A percentile compares a stretch with the other conserved stretches of the same genome.
Evolutionary conservation across 805 yeast genomes (phyloP).

Genomic region (Blastobotrys terrestris): DNA sequence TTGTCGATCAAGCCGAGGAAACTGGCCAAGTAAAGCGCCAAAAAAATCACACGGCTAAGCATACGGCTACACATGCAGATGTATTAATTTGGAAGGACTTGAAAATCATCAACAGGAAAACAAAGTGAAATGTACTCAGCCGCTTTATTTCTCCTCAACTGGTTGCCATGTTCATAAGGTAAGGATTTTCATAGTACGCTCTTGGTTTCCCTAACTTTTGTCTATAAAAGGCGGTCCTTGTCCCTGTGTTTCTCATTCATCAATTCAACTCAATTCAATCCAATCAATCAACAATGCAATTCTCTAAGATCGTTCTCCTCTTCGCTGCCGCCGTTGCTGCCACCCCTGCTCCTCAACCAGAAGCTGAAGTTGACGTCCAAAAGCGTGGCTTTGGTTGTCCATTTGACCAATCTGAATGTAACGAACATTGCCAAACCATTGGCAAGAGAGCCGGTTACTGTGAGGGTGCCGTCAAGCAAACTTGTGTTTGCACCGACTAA

Average conservation of each 20-base stretch:
- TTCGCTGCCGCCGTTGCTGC: neutral
- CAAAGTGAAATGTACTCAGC: neutral
- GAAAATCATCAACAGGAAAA: neutral
- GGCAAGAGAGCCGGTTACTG: neutral
- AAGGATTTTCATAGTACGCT: neutral
- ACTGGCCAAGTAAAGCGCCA: neutral
- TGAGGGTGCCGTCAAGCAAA: neutral
- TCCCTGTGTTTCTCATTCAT: too few species aligned
- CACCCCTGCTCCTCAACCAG: neutral
- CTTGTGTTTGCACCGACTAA: neutral
- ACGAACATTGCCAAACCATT: neutral
- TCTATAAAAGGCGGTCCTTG: neutral
- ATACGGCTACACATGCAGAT: neutral
- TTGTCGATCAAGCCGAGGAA: neutral
- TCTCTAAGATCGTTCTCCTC: neutral
- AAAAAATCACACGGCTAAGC: neutral
- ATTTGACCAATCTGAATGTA: neutral
- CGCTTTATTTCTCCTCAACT: neutral
- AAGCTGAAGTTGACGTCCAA: neutral
- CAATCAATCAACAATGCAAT: neutral
- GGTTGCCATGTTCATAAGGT: neutral
- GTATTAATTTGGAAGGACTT: neutral
- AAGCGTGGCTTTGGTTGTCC: neutral
- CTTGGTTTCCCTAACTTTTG: neutral
- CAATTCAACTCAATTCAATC: too few species aligned